Conservation (phyloP, 2,329 filamentous ascomycete species). For the Ophiostoma montium region DNA sequence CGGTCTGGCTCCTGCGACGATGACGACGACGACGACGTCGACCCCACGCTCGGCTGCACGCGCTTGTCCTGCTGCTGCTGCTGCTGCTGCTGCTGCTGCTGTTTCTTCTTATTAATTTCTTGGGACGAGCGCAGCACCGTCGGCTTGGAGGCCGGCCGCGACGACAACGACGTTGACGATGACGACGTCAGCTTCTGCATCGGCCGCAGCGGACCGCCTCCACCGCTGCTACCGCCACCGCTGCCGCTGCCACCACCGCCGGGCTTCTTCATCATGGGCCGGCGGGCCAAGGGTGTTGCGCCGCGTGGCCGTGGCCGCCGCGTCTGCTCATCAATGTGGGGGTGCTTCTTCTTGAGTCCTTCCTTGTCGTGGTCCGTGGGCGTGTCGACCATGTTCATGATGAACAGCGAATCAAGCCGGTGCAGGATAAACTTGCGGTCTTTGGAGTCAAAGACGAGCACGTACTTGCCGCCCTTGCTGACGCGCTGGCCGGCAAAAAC, state of each 20-base stretch:
- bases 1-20: constrained; percentile 2
- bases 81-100: too few relatives aligned
- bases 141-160: constrained; percentile 6
- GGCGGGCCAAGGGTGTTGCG: not conserved
- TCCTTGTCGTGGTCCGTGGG: constrained; percentile 50
- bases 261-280: constrained; percentile 10
- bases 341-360: constrained; percentile 50
- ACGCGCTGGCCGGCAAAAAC: constrained; percentile 46
- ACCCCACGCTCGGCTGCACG: not conserved
- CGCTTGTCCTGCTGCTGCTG: too few relatives aligned
- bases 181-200: constrained; percentile 10
- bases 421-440: constrained; percentile 71
- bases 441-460: constrained; percentile 61
- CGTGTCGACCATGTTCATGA: constrained; percentile 68
- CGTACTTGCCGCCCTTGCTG: constrained; percentile 42
- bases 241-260: too few relatives aligned
- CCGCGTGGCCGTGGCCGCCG: constrained; percentile 8
- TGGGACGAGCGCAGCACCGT: constrained; percentile 9
- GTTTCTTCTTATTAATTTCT: constrained; percentile 11
- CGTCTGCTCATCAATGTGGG: constrained; percentile 39
- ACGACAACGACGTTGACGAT: too few relatives aligned
- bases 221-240: too few relatives aligned
- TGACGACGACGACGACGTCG: too few relatives aligned
- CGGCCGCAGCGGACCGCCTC: constrained; percentile 10
- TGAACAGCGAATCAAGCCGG: constrained; percentile 64